These are phyloP conservation scores for Jaenimonas drosophilae DNA, from an alignment of 208 protist genomes.

Conservation along the genomic window DNA sequence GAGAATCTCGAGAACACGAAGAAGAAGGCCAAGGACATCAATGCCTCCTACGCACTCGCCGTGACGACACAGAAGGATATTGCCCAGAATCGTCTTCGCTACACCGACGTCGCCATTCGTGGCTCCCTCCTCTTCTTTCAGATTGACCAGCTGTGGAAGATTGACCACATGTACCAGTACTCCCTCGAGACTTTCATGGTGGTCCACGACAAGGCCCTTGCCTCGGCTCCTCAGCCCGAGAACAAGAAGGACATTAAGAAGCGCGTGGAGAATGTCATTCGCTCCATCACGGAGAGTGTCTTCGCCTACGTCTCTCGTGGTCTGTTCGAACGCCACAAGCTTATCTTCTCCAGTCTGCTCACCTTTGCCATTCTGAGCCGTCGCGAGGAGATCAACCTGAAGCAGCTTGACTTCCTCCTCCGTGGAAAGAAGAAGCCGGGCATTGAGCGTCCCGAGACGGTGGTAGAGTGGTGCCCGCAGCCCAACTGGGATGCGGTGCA, in stretches of 20 bases:
- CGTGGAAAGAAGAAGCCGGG: conserved; percentile 86
- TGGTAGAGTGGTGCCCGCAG: conserved; percentile 88
- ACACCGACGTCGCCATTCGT: conserved; percentile 93
- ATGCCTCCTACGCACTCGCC: conserved; percentile 90
- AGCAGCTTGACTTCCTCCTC: conserved; percentile 94
- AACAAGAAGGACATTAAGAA: conserved; percentile 88
- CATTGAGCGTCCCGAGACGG: conserved; percentile 77
- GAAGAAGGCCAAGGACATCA: conserved; percentile 94
- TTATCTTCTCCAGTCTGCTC: conserved; percentile 96
- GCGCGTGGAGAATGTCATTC: conserved; percentile 90
- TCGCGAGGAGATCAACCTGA: conserved; percentile 65
- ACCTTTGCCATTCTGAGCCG: conserved; percentile 89
- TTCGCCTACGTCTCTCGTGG: conserved; percentile 96
- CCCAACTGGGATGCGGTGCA: conserved; percentile 89
- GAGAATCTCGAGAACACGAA: conserved; percentile 97
- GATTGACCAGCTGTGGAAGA: conserved; percentile 93
- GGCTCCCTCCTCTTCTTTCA: conserved; percentile 97
- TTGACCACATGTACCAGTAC: conserved; percentile 99
- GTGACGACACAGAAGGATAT: conserved; percentile 93
- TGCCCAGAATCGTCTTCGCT: conserved; percentile 91
- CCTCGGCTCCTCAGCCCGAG: conserved; percentile 74
- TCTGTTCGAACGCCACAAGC: conserved; percentile 98
- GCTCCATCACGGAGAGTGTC: conserved; percentile 91
- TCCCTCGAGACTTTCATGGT: conserved; percentile 97
- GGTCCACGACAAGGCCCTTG: conserved; percentile 96